These are phyloP conservation scores for Podochytrium sp. DNA, from an alignment of 192 early-diverging fungal species.

Conservation along the genomic window DNA sequence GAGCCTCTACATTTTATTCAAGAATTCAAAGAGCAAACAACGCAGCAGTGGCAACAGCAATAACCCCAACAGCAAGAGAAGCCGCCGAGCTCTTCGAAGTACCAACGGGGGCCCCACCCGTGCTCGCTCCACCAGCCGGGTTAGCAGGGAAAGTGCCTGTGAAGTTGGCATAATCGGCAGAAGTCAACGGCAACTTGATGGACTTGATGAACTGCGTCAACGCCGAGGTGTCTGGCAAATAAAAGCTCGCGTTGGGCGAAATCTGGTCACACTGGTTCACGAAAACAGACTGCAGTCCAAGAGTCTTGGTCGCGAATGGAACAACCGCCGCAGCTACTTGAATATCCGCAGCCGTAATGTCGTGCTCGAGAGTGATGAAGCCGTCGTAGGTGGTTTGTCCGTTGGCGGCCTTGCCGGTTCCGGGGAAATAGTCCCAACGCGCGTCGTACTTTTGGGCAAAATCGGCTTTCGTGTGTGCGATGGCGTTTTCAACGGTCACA, in stretches of 20 bases:
- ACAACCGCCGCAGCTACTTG: conserved; percentile 11
- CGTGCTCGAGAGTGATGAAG: conserved; percentile 49
- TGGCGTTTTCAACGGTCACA: conserved; percentile 14
- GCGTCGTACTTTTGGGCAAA: conserved; percentile 21
- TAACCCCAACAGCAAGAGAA: neutral
- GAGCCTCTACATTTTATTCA: too few relatives aligned
- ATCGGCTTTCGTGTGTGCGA: conserved; percentile 5
- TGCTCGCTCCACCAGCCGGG: conserved; percentile 21
- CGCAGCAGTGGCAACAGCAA: neutral
- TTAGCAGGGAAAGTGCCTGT: conserved; percentile 17
- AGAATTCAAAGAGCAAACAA: neutral
- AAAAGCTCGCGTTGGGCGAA: conserved; percentile 19
- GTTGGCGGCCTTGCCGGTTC: neutral
- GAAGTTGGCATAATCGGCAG: conserved; percentile 11
- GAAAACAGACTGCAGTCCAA: conserved; percentile 17
- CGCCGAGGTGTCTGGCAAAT: conserved; percentile 22
- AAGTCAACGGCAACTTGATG: conserved; percentile 31
- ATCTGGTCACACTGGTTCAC: conserved; percentile 35
- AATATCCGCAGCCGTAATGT: conserved; percentile 27
- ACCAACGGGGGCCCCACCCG: neutral
- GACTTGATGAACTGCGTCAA: conserved; percentile 28
- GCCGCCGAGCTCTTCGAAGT: neutral
- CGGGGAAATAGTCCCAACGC: conserved; percentile 29
- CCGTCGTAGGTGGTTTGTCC: conserved; percentile 24
- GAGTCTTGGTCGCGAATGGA: neutral